A percentile compares a stretch with the other conserved stretches of the same genome.
Evolutionary conservation across 225 moss, liverwort and hornwort genomes (phyloP).

Genomic region (Antitrichia curtipendula): DNA sequence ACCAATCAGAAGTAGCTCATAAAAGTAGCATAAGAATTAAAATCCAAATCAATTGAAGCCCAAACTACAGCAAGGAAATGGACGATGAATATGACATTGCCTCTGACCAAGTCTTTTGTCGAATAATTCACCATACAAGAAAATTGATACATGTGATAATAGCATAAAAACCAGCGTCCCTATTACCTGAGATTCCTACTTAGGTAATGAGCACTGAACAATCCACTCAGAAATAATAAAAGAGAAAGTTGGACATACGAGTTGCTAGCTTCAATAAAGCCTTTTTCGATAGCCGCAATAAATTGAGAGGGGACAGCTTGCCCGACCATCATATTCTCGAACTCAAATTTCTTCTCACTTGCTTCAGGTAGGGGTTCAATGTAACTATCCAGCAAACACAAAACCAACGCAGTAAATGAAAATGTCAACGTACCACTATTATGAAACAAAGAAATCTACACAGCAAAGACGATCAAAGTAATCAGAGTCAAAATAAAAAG

Average conservation of each 20-base stretch:
- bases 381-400: conserved; percentile 40
- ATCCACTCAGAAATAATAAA: background rate
- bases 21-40: background rate
- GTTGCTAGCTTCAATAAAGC: conserved; percentile 80
- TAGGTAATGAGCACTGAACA: background rate
- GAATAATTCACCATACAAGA: background rate
- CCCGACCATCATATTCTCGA: conserved; percentile 93
- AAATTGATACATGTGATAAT: background rate
- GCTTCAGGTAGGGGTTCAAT: conserved; percentile 80
- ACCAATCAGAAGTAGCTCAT: background rate
- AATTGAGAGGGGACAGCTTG: conserved; percentile 92
- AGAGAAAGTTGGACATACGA: conserved; percentile 46
- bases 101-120: background rate
- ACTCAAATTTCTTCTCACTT: conserved; percentile 87
- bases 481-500: background rate
- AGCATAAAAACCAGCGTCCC: background rate
- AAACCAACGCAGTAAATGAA: background rate
- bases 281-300: conserved; percentile 93
- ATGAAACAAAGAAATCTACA: background rate
- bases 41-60: background rate
- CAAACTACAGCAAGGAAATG: background rate
- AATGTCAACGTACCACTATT: background rate
- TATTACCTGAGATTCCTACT: background rate
- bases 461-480: background rate
- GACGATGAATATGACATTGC: background rate